These are phyloP conservation scores for Penicillium glabrum DNA, from an alignment of 2,329 filamentous ascomycete species.

Conservation along the genomic window DNA sequence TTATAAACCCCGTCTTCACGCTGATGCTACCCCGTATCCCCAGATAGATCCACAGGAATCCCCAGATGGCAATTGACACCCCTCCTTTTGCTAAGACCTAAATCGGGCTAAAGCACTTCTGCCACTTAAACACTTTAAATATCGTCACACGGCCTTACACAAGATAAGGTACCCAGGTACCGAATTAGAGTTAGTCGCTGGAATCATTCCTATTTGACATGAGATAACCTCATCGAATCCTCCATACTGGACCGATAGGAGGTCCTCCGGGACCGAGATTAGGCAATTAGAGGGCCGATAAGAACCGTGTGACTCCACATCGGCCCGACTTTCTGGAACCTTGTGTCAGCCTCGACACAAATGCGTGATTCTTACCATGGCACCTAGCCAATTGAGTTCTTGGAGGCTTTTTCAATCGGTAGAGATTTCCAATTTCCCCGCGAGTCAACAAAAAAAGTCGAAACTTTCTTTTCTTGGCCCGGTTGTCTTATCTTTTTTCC, in stretches of 20 bases:
- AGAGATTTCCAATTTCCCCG: background rate
- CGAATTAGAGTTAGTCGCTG: background rate
- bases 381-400: background rate
- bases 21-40: background rate
- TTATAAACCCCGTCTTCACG: background rate
- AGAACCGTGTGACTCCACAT: background rate
- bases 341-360: background rate
- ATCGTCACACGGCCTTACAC: background rate
- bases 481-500: background rate
- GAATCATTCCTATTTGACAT: constrained; percentile 6
- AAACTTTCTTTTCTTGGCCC: background rate
- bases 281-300: background rate
- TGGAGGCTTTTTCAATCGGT: background rate
- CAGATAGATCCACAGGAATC: background rate
- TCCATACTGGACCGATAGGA: background rate
- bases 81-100: background rate
- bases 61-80: background rate
- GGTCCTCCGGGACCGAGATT: background rate
- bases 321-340: background rate
- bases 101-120: background rate
- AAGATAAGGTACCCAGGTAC: background rate
- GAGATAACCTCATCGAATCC: background rate
- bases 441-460: background rate
- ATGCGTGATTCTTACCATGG: background rate
- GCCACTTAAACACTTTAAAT: background rate